Evolutionary conservation across 805 yeast species (phyloP), one percentile per base, ranked within the genome.

Genomic region (Metschnikowia matae): DNA sequence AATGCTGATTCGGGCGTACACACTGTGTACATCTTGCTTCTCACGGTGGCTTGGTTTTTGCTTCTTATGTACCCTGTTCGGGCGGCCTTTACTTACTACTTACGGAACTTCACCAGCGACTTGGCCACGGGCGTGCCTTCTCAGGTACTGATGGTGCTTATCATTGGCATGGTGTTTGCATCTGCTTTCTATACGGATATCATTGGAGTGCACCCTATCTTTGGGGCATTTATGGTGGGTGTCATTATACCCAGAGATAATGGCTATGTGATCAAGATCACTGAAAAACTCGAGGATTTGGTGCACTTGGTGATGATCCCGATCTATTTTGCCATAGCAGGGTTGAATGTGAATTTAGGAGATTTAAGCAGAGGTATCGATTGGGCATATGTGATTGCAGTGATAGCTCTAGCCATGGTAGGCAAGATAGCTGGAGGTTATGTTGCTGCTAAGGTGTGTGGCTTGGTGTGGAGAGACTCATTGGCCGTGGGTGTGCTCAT

Each of bases 201-300:
- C 50, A 84, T 87, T 54, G 96, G 95, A 4, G 92, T 86, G 10
- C 95, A 87, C 66, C 87, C 94, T 0, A 87, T 87, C 57, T 87
- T 87, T 66, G 96, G 95, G 39, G 94, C 92, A 0, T 88, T 87
- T 60, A 75, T 87, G 67, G 81, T 83, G 11, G 96, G 96, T 4
- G 70, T 84, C 32, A 79, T 87, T 46, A 79, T 87, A 6, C 95
- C 95, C 7, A 74, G 92, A 58, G 90, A 87, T 45, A 81, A 84
- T 58, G 85, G 85, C 15, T 85, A 83, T 62, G 89, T 84, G 15
- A 77, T 85, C 37, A 78, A 77, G 38, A 70, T 87, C 44, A 84
- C 89, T 2, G 88, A 83, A 56, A 83, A 86, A 60, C 79, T 87
- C 65, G 96, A 87, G 66, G 92, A 87, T 62, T 68, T 87, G 49